Percentiles rank a stretch among this genome's conserved stretches.
Evolutionary conservation across 345 rosid genomes (phyloP).

Genomic region (Arabis alpina): DNA sequence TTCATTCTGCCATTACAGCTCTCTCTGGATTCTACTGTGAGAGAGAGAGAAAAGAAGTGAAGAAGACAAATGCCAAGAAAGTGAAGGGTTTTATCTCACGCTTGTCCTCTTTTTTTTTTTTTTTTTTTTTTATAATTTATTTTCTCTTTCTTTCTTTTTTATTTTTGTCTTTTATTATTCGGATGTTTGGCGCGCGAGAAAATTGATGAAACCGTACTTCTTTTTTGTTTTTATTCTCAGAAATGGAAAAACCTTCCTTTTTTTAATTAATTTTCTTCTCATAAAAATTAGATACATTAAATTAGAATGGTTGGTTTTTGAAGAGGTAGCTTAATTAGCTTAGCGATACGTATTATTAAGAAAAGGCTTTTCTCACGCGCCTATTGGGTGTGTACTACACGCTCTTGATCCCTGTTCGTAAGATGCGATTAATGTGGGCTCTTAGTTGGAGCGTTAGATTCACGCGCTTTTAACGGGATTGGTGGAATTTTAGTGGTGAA

Average conservation of each 20-base stretch:
- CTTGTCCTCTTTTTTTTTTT: constrained; percentile 44
- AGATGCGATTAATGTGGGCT: background rate
- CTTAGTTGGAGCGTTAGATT: background rate
- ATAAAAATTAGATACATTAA: background rate
- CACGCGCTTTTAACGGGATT: background rate
- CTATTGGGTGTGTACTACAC: background rate
- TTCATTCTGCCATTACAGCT: constrained; percentile 61
- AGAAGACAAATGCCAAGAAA: constrained; percentile 42
- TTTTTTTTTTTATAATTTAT: background rate
- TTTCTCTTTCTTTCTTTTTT: background rate
- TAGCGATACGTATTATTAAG: constrained; percentile 22
- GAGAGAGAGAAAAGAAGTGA: constrained; percentile 27
- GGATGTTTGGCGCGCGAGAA: constrained; percentile 47
- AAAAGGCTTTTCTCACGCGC: background rate
- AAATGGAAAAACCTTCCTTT: constrained; percentile 20
- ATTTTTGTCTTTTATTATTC: constrained; percentile 37
- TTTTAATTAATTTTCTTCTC: background rate
- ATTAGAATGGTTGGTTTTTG: background rate
- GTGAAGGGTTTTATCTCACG: constrained; percentile 68
- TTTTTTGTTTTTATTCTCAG: constrained; percentile 42
- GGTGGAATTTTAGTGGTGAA: background rate
- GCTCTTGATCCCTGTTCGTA: constrained; percentile 24
- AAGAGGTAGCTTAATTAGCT: constrained; percentile 17
- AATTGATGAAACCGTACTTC: constrained; percentile 45
- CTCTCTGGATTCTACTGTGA: constrained; percentile 25